These are phyloP conservation scores for Physcomitrium patens DNA, from an alignment of 225 moss, liverwort and hornwort species.

Conservation along the genomic window DNA sequence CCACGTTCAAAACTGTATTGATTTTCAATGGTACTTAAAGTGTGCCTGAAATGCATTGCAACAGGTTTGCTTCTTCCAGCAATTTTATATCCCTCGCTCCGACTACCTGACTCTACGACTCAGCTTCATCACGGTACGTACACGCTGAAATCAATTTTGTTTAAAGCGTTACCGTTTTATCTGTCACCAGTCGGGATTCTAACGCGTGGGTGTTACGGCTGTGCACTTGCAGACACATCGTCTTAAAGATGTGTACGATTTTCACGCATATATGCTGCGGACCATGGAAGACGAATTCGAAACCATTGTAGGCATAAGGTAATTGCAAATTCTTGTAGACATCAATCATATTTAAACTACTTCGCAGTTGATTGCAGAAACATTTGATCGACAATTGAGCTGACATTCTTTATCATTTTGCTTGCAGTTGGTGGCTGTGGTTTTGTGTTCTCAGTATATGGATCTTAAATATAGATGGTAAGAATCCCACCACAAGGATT, in stretches of 20 bases:
- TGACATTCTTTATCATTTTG: too few relatives aligned
- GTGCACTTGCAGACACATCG: conserved; percentile 42
- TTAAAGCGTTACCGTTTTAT: neutral
- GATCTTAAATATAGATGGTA: too few relatives aligned
- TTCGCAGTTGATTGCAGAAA: too few relatives aligned
- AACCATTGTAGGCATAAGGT: conserved; percentile 66
- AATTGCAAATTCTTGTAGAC: too few relatives aligned
- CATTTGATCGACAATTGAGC: too few relatives aligned
- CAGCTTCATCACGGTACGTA: conserved; percentile 39
- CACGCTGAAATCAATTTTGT: neutral
- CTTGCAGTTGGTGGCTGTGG: too few relatives aligned
- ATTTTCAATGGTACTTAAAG: too few relatives aligned
- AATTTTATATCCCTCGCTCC: conserved; percentile 52
- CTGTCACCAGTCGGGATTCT: neutral
- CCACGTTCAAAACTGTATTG: too few relatives aligned
- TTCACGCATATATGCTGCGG: conserved; percentile 60
- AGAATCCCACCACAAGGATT: too few relatives aligned
- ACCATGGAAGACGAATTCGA: conserved; percentile 65
- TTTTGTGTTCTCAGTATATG: too few relatives aligned
- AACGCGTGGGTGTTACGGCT: neutral
- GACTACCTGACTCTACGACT: conserved; percentile 61
- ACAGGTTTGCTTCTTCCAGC: conserved; percentile 67
- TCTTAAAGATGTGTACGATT: conserved; percentile 39
- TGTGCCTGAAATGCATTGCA: neutral
- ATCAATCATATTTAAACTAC: too few relatives aligned